These are phyloP conservation scores for Schwanniomyces sp. DNA, from an alignment of 805 yeast genomes.

Conservation along the genomic window DNA sequence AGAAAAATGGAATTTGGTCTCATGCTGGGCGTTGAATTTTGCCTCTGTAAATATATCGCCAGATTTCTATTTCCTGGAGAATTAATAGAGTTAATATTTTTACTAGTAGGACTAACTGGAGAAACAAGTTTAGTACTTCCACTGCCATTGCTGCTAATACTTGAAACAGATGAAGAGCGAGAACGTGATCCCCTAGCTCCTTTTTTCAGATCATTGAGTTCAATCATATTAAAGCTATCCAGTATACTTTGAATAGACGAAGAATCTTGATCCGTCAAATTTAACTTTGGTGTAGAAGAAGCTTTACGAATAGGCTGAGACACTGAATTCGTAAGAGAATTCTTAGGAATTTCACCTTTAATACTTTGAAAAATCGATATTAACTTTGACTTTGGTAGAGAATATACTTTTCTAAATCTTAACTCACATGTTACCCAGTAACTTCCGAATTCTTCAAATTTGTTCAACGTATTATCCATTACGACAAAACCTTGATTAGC, in stretches of 20 bases:
- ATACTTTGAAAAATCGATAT: conserved; percentile 8
- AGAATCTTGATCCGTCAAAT: background rate
- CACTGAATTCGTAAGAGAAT: background rate
- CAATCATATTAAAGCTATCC: conserved; percentile 14
- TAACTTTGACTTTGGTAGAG: conserved; percentile 25
- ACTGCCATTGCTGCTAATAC: conserved; percentile 16
- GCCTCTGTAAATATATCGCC: conserved; percentile 4
- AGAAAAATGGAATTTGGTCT: conserved; percentile 28
- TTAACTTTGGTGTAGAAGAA: background rate
- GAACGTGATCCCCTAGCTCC: conserved; percentile 21
- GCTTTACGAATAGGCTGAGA: background rate
- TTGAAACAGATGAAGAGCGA: conserved; percentile 22
- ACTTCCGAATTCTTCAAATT: conserved; percentile 36
- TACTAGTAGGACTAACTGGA: conserved; percentile 6
- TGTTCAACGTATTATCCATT: conserved; percentile 25
- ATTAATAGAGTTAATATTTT: background rate
- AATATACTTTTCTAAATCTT: conserved; percentile 38
- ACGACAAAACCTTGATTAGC: conserved; percentile 37
- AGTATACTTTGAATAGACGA: conserved; percentile 2
- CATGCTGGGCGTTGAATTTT: conserved; percentile 2
- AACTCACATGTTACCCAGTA: conserved; percentile 46
- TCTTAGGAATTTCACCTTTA: background rate
- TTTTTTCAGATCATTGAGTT: conserved; percentile 9
- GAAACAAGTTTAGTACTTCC: conserved; percentile 14
- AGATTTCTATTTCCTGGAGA: conserved; percentile 13